Evolutionary conservation across 495 filamentous ascomycete species (phyloP).

Genomic region (Penicillium egyptiacum): DNA sequence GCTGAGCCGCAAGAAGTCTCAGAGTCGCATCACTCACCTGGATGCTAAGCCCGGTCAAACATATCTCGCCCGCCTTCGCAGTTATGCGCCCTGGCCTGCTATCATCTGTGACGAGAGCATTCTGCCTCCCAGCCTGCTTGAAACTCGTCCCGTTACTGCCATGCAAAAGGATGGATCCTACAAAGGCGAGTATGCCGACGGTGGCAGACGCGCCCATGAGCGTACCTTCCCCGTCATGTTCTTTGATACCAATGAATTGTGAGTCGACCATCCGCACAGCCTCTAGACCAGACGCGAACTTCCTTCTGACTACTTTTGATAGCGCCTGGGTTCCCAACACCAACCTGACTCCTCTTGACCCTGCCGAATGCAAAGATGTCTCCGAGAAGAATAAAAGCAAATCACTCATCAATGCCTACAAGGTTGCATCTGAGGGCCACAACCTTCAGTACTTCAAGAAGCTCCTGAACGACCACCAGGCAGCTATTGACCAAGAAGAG

Average conservation of each 20-base stretch:
- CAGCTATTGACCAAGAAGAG: conserved; percentile 59
- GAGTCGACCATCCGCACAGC: conserved; percentile 40
- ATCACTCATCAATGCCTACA: conserved; percentile 67
- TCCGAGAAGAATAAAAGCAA: conserved; percentile 73
- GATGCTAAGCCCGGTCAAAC: conserved; percentile 83
- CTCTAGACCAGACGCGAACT: neutral
- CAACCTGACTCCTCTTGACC: conserved; percentile 70
- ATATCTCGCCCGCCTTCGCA: conserved; percentile 84
- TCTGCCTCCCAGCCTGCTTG: conserved; percentile 70
- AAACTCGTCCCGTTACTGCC: conserved; percentile 76
- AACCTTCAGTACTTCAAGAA: conserved; percentile 74
- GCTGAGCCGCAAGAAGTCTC: conserved; percentile 80
- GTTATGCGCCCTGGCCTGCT: conserved; percentile 86
- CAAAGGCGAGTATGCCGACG: conserved; percentile 78
- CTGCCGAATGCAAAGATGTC: conserved; percentile 61
- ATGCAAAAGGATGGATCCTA: conserved; percentile 76
- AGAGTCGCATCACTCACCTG: conserved; percentile 64
- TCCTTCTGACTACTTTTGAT: conserved; percentile 16
- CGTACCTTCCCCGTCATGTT: conserved; percentile 93
- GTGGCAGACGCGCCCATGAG: conserved; percentile 76
- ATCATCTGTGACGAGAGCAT: conserved; percentile 92
- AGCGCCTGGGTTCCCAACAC: conserved; percentile 87
- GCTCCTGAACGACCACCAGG: conserved; percentile 60
- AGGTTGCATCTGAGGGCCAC: conserved; percentile 68
- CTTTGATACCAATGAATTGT: conserved; percentile 93